Base-by-base conservation (phyloP, 805 yeast genomes). In the Candida peoriensis region DNA sequence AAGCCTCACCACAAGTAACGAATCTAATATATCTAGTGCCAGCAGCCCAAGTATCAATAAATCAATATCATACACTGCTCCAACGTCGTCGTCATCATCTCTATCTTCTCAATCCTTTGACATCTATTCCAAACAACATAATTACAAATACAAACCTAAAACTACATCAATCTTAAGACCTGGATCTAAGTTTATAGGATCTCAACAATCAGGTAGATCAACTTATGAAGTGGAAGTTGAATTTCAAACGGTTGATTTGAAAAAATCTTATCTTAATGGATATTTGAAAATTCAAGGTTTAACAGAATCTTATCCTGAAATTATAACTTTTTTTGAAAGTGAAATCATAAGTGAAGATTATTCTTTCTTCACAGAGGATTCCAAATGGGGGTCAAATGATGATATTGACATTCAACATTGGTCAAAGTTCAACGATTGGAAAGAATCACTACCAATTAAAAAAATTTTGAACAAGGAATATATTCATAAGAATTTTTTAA, bases 311-410 rank as follows among this genome's bases (percentile, higher is more conserved):
- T 71, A 78, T 46, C 86, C 88, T 2, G 76, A 78, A 46, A 79
- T 83, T 41, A 71, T 79, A n/a, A 83, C 93, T 1, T 81, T 74
- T 52, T 83, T 83, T 61, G 78, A 74, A 47, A 81, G 78, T 5
- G 85, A 79, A 46, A 73, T 78, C 28, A 66, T 78, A 1, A 75
- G 78, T 43, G 72, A 62, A 51, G 67, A 37, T 26, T 68, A 70
- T 47, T 66, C 78, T 9, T 79, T 79, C 45, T 40, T 42, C 20
- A 47, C 51, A 4, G 42, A 44, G n/a, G 44, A 45, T 23, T 35
- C 33, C 12, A 11, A 38, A 5, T 84, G 90, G 78, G 81, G 76
- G 10, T 58, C 85, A 37, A 48, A 72, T 48, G 71, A 77, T 62
- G 76, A 70, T 47, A 72, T 70, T 32, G 85, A 77, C 50, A 54